Evolutionary conservation across 352 stramenopile genomes (phyloP), one percentile per base, ranked within the genome.

Genomic region (Pythium sp.): DNA sequence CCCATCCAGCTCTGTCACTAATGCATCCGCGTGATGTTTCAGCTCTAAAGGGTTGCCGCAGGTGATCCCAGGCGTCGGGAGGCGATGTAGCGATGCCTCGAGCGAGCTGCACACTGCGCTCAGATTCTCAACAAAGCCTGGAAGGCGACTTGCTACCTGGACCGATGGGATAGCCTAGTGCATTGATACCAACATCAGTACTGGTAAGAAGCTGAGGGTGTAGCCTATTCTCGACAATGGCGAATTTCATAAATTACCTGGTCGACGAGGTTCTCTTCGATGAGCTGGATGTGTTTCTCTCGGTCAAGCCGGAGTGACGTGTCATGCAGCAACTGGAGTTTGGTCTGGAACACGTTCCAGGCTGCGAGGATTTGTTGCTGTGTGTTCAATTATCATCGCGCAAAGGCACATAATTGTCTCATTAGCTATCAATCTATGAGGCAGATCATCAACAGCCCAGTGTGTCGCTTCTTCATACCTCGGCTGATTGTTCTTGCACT

Each of bases 281-380:
- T 15, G 1, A 58, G 38, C 6, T 67, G 47, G 0, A 69, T 57
- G 32, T 85, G 72, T 22, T 69, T 49, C 56, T 91, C 79, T 0
- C 71, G 69, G 46, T 89, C 77, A 11, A 88, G 59, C 14, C 69
- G 71, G 30, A 85, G 58, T 5, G 63, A 69, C 51, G 70, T 77
- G 41, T 86, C 72, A n/a, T 88, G 77, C 20, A 87, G 53, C 0
- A 85, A 66, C 41, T 84, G 70, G 2, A 89, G 54, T 60, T 89
- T 91, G 2, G 77, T 78, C 36, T 86, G 77, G 9, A 89, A 65
- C 12, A 82, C 53, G 2, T 67, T 62, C 77, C 76, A 89, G 1
- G 72, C 72, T 0, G 68, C 71, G 2, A 86, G 24, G 15, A 88
- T 72, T 73, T 91, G 80, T 28, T 65, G 67, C 80, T 90, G 38